These are phyloP conservation scores for Fusarium secorum DNA, from an alignment of 2,329 filamentous ascomycete species.

Conservation along the genomic window DNA sequence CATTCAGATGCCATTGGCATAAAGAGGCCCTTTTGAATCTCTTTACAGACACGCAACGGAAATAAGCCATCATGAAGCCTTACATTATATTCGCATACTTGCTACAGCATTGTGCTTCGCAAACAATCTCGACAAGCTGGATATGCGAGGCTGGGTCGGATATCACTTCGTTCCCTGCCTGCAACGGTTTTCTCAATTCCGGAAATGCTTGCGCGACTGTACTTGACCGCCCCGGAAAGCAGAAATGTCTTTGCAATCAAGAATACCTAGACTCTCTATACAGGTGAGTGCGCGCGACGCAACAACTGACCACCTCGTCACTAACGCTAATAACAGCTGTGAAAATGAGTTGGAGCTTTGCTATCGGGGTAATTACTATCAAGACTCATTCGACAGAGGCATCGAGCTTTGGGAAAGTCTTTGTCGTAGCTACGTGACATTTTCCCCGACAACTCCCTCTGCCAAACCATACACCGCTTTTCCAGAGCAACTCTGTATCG, in stretches of 20 bases:
- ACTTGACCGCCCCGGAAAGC: background rate
- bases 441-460: background rate
- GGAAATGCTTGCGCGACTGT: background rate
- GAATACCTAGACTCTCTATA: background rate
- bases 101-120: background rate
- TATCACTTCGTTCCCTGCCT: background rate
- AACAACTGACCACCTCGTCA: background rate
- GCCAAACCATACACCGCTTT: background rate
- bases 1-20: accelerated
- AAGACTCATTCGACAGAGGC: background rate
- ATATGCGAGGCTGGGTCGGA: background rate
- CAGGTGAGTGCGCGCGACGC: background rate
- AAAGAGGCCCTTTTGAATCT: accelerated
- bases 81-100: accelerated
- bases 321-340: background rate
- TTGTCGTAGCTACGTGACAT: background rate
- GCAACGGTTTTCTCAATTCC: background rate
- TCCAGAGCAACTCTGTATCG: background rate
- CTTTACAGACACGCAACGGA: accelerated
- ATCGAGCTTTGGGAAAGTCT: background rate
- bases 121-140: background rate
- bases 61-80: background rate
- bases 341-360: background rate
- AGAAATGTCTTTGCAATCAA: background rate
- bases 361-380: background rate